Evolutionary conservation across 345 rosid genomes (phyloP).

Genomic region (Aethionema arabicum): DNA sequence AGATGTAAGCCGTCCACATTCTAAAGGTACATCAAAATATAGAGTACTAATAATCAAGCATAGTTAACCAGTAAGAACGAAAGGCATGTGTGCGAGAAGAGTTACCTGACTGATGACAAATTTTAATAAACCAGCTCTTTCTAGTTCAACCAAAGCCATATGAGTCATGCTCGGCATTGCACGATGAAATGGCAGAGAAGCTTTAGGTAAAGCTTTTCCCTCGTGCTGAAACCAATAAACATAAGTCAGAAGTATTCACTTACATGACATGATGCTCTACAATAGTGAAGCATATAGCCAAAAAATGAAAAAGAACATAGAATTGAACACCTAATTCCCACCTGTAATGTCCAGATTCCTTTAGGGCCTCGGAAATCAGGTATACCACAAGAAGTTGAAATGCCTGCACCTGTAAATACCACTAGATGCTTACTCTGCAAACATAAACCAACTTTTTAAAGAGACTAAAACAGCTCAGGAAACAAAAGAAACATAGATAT

Average conservation of each 20-base stretch:
- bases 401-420: conserved; percentile 97
- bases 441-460: conserved; percentile 39
- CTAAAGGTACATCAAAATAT: conserved; percentile 36
- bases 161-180: conserved; percentile 97
- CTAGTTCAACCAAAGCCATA: conserved; percentile 93
- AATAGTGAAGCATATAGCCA: not conserved
- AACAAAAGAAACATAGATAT: not conserved
- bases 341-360: conserved; percentile 99
- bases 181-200: conserved; percentile 93
- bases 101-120: conserved; percentile 89
- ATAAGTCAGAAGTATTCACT: conserved; percentile 21
- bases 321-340: conserved; percentile 26
- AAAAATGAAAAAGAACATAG: not conserved
- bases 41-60: not conserved
- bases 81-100: not conserved
- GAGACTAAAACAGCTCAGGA: conserved; percentile 8
- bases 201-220: conserved; percentile 84
- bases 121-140: conserved; percentile 82
- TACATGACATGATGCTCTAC: not conserved
- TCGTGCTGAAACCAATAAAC: conserved; percentile 57
- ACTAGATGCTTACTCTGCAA: conserved; percentile 99
- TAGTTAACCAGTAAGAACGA: not conserved
- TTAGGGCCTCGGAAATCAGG: conserved; percentile 98
- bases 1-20: conserved; percentile 97
- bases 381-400: conserved; percentile 96